Base-by-base conservation (phyloP, 768 basidiomycete species). In the Leucogyrophana mollusca region DNA sequence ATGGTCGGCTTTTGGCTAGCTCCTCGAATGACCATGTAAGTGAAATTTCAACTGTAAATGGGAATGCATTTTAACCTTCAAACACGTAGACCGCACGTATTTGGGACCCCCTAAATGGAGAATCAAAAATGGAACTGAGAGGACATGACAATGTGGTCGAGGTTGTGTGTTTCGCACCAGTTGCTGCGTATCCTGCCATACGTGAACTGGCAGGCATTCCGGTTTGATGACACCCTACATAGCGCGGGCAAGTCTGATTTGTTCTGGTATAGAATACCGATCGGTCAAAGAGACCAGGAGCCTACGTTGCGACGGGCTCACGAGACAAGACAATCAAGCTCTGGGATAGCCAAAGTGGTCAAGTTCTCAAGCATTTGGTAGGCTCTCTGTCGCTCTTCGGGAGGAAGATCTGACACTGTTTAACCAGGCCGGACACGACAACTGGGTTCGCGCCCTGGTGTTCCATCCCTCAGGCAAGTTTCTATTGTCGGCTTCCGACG, bases 401-500 rank as follows among this genome's bases (percentile, higher is more conserved):
- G 25, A 34, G 20, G n/a, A 20, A 33, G 21, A 35, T 39, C 46
- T 56, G 30, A 52, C 34, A 47, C 43, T 33, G 49, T 39, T 21
- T n/a, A 21, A 30, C 23, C 57, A 86, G 81, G 73, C 78, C 30
- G 87, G 87, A 10, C 87, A 95, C 59, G 90, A 94, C 65, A 91
- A 92, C 56, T 95, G 93, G 93, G 76, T 95, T 41, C 82, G 90
- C 46, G 87, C 84, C 1, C 73, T 95, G 35, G 82, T 87, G 14
- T 94, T 94, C 72, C 93, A 94, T 66, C 93, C 93, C 0, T 81
- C 81, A 9, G 93, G 93, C 13, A 94, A 94, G 64, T 87, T 82
- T 62, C 79, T 95, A 10, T 74, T 95, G n/a, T 93, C 91, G 8
- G 90, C 87, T 4, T 88, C 90, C 10, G 93, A 95, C 63, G 93